phyloP scores from a whole-genome alignment of 2,329 filamentous ascomycete genomes.

The Plenodomus lindquistii region DNA sequence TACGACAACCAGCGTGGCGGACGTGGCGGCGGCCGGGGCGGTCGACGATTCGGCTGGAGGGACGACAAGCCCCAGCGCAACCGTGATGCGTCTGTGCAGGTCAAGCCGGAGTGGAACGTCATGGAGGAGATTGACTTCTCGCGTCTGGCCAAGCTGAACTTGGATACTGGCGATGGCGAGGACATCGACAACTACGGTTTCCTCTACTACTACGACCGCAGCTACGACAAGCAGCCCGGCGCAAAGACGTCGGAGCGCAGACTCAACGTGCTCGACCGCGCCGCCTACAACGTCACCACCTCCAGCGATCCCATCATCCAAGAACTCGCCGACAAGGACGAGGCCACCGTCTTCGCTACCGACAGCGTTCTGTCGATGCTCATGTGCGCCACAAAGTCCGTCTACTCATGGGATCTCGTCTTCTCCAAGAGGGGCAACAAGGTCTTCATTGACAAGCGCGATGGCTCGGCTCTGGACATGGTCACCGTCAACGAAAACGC shows the following conservation, averaged over 20 bases:
- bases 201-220: slow-evolving; percentile 97
- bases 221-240: slow-evolving; percentile 90
- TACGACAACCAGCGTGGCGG: slow-evolving; percentile 67
- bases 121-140: slow-evolving; percentile 99
- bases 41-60: slow-evolving; percentile 95
- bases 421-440: slow-evolving; percentile 92
- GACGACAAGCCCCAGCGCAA: slow-evolving; percentile 98
- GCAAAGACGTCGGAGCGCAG: slow-evolving; percentile 82
- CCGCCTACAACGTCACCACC: slow-evolving; percentile 97
- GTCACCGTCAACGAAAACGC: slow-evolving; percentile 99
- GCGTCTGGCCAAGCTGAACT: slow-evolving; percentile 90
- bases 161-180: slow-evolving; percentile 92
- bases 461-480: slow-evolving; percentile 92
- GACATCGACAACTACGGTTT: slow-evolving; percentile 95
- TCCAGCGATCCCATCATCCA: slow-evolving; percentile 96
- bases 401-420: slow-evolving; percentile 98
- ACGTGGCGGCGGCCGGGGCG: slow-evolving; percentile 71
- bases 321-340: slow-evolving; percentile 92
- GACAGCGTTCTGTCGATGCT: slow-evolving; percentile 98
- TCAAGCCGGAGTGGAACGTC: slow-evolving; percentile 93
- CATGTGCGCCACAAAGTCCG: slow-evolving; percentile 95
- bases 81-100: slow-evolving; percentile 92
- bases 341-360: slow-evolving; percentile 95
- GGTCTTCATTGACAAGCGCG: slow-evolving; percentile 98
- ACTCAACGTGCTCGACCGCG: slow-evolving; percentile 86